Base-by-base conservation (phyloP, 257 asterid species). In the Asclepias syriaca region DNA sequence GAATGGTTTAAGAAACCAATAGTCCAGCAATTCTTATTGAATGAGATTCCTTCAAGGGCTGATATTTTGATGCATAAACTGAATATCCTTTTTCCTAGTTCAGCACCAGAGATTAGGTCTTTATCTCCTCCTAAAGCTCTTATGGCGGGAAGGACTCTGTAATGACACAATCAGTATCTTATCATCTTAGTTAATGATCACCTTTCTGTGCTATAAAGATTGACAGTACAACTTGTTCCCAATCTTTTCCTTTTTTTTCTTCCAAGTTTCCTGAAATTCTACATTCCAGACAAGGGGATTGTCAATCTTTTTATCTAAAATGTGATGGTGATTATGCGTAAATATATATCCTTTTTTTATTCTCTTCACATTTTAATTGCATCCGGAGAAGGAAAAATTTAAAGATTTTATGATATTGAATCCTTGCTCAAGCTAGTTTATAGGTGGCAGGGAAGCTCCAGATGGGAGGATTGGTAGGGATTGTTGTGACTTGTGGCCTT, bases 1-100 rank as follows among this genome's bases (percentile, higher is more conserved):
- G 97, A 94, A 79, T 95, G 98, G 98, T 95, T 95, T 82, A 92
- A 92, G 92, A 95, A 95, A 78, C 97, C 98, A 27, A 92, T 95
- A 11, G 98, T 95, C 27, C 98, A 92, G 82, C 97, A 95, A 74
- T 92, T 92, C 74, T 96, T 95, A 71, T 70, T 95, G 73, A 95
- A 95, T 68, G 99, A 92, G 87, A 92, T 95, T 75, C 99, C 99
- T 27, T 92, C 98, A 58, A 92, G 99, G 84, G 83, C 96, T 0
- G 99, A 95, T 60, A 87, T 95, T 79, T 82, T 95, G 82, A 95
- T 95, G 99, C 99, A 95, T 85, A 92, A 90, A 82, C 90, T 95
- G 74, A 95, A 95, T 71, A 84, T 79, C 2, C 82, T 88, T 69
- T 95, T 92, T 75, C 97, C 99, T 58, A 80, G 96, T 83, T 95